Percentiles rank a stretch among this genome's conserved stretches.
phyloP scores from a whole-genome alignment of 2,329 filamentous ascomycete species.

The Xylaria polymorpha region DNA sequence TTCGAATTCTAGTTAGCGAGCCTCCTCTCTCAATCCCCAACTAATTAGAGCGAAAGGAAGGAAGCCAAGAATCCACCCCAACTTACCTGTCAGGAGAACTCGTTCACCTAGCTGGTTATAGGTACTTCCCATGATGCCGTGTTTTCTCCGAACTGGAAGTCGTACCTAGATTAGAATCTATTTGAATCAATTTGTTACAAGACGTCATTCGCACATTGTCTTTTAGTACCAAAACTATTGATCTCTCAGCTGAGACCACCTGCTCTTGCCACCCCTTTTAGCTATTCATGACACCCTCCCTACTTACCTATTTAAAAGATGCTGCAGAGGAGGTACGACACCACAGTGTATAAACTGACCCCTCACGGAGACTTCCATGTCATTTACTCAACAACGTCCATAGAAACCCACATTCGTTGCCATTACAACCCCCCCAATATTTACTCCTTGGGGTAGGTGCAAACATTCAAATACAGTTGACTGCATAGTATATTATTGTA shows the following conservation, averaged over 20 bases:
- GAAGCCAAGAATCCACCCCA: neutral
- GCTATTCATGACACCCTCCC: too few species aligned
- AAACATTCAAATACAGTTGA: too few species aligned
- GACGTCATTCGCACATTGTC: neutral
- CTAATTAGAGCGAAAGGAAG: neutral
- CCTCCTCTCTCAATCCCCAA: neutral
- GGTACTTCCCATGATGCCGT: conserved; percentile 11
- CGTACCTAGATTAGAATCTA: neutral
- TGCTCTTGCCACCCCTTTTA: too few species aligned
- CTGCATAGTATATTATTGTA: too few species aligned
- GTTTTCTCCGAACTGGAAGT: neutral
- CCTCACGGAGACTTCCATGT: too few species aligned
- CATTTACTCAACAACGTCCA: too few species aligned
- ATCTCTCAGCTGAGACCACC: neutral
- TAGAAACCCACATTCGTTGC: too few species aligned
- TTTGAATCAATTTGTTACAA: neutral
- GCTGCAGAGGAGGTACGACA: too few species aligned
- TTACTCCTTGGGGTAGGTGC: too few species aligned
- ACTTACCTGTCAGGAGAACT: conserved; percentile 49
- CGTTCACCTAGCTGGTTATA: conserved; percentile 26
- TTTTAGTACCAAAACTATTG: neutral
- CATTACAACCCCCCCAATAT: too few species aligned
- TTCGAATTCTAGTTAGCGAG: conserved; percentile 11
- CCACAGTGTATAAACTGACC: too few species aligned
- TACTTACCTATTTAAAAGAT: too few species aligned